Conservation (phyloP, 306 rosid genomes). For the Begonia fuchsioides region DNA sequence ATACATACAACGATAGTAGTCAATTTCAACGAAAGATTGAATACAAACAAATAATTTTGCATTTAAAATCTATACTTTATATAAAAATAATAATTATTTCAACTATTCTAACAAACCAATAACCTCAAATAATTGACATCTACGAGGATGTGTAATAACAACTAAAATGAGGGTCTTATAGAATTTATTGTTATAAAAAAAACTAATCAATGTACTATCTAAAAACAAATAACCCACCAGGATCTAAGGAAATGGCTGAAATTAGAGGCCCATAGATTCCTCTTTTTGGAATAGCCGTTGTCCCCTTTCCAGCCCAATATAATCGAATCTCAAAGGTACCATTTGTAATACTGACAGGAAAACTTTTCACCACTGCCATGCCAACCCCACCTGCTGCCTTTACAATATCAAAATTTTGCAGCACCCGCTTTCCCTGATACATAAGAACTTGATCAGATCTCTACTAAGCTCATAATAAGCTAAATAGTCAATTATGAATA, state of each 20-base stretch:
- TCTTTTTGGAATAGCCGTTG: constrained; percentile 12
- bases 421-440: constrained; percentile 16
- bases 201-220: too few relatives aligned
- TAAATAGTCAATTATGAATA: background rate
- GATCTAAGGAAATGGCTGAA: constrained; percentile 24
- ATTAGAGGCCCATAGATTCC: constrained; percentile 38
- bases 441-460: background rate
- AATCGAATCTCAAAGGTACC: constrained; percentile 23
- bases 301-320: constrained; percentile 38
- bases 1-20: constrained; percentile 2
- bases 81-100: too few relatives aligned
- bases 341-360: constrained; percentile 2
- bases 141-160: too few relatives aligned
- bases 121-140: too few relatives aligned
- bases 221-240: constrained; percentile 11
- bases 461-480: background rate
- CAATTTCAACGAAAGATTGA: too few relatives aligned
- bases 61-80: too few relatives aligned
- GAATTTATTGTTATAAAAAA: too few relatives aligned
- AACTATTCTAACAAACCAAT: too few relatives aligned
- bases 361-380: background rate
- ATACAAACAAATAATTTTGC: too few relatives aligned
- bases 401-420: constrained; percentile 25
- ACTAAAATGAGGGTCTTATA: too few relatives aligned
- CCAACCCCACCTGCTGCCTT: constrained; percentile 23